Conservation (phyloP, 257 asterid species). For the Nicotiana knightiana region DNA sequence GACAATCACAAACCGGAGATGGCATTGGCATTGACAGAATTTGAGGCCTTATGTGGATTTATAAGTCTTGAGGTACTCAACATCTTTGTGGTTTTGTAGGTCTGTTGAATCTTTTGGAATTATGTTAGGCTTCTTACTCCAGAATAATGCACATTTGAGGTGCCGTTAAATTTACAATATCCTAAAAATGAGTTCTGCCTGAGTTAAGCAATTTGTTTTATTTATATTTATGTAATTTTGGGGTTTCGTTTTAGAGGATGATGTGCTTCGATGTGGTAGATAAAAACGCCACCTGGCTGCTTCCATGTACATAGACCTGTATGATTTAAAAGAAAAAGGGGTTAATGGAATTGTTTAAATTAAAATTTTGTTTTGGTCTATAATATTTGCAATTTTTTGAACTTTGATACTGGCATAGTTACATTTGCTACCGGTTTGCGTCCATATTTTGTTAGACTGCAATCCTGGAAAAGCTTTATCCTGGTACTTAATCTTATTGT, state of each 20-base stretch:
- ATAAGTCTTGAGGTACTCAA: slow-evolving; percentile 57
- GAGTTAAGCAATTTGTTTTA: background rate
- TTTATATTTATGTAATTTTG: background rate
- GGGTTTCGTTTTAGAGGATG: background rate
- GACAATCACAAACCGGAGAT: slow-evolving; percentile 98
- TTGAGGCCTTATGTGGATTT: slow-evolving; percentile 88
- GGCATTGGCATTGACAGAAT: slow-evolving; percentile 85
- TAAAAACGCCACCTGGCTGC: background rate
- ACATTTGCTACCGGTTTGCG: background rate
- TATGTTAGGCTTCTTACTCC: background rate
- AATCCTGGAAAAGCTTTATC: background rate
- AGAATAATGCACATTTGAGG: background rate
- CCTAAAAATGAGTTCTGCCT: no score
- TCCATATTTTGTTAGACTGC: background rate
- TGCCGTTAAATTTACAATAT: background rate
- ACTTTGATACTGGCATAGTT: background rate
- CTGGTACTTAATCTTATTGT: background rate
- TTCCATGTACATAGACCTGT: background rate
- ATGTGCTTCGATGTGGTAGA: background rate
- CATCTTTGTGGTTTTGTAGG: background rate
- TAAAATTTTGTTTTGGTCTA: background rate
- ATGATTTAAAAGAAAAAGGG: background rate
- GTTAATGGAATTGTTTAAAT: background rate
- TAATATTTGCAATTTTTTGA: background rate
- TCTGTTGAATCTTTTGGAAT: background rate